phyloP scores from a whole-genome alignment of 306 rosid species.

The Crotalaria pallida region DNA sequence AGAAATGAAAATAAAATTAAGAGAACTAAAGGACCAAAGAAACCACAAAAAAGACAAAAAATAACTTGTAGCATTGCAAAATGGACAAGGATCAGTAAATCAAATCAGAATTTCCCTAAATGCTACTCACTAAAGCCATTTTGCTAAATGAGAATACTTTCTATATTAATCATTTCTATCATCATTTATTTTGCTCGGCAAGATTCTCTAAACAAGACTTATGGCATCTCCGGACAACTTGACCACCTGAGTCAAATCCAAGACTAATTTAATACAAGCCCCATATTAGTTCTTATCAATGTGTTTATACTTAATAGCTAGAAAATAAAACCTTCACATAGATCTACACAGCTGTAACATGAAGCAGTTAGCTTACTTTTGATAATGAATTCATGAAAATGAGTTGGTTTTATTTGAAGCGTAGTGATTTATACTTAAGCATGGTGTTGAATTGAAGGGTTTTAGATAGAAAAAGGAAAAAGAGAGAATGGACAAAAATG shows the following conservation, averaged over 20 bases:
- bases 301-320: not conserved
- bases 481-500: too few relatives aligned
- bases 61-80: not conserved
- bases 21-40: not conserved
- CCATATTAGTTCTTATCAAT: not conserved
- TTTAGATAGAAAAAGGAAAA: too few relatives aligned
- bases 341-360: not conserved
- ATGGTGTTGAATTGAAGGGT: too few relatives aligned
- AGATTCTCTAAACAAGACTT: not conserved
- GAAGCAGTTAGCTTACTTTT: not conserved
- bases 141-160: not conserved
- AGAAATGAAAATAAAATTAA: not conserved
- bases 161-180: not conserved
- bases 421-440: not conserved
- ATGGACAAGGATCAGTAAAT: not conserved
- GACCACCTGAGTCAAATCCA: not conserved
- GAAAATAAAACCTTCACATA: not conserved
- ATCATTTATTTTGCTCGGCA: not conserved
- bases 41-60: not conserved
- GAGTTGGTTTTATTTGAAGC: not conserved
- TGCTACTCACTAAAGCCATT: not conserved
- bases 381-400: not conserved
- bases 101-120: not conserved
- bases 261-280: not conserved
- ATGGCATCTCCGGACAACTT: not conserved